A percentile compares a stretch with the other conserved stretches of the same genome.
Evolutionary conservation across 2,329 filamentous ascomycete genomes (phyloP).

Genomic region (Phialemonium atrogriseum): DNA sequence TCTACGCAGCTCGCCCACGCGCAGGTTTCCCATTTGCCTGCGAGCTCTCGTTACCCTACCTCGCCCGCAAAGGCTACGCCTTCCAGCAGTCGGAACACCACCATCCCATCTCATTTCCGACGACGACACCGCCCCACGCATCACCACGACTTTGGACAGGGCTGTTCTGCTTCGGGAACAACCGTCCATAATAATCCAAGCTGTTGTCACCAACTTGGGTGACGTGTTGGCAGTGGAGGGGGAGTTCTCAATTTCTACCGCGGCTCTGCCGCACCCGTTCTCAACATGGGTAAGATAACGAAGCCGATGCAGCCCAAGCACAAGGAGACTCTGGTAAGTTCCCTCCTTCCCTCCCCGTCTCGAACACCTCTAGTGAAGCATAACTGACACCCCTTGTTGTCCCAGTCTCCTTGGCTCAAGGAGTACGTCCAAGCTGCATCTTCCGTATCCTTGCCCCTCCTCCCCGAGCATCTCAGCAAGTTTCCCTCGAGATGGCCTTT

Average conservation of each 20-base stretch:
- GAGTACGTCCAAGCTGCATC: constrained; percentile 68
- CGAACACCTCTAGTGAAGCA: no score
- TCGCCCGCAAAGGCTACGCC: no score
- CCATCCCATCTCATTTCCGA: no score
- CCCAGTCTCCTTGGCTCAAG: constrained; percentile 77
- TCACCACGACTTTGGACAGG: no score
- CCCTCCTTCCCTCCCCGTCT: constrained; percentile 3
- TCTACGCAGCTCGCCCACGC: no score
- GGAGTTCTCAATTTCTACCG: constrained; percentile 37
- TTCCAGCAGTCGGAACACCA: no score
- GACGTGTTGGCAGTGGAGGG: constrained; percentile 46
- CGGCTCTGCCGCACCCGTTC: constrained; percentile 50
- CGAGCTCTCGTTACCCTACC: no score
- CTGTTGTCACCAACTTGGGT: constrained; percentile 30
- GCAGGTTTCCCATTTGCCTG: no score
- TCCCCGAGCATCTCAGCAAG: constrained; percentile 66
- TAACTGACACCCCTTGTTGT: constrained; percentile 17
- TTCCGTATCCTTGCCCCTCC: constrained; percentile 61
- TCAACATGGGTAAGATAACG: constrained; percentile 61
- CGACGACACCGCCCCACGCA: no score
- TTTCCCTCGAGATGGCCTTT: constrained; percentile 94
- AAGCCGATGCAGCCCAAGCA: constrained; percentile 61
- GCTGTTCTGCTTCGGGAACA: no score
- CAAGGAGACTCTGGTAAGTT: constrained; percentile 55
- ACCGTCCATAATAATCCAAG: constrained; percentile 21